Conservation (phyloP, 2,329 filamentous ascomycete species). For the Orbilia blumenaviensis region DNA sequence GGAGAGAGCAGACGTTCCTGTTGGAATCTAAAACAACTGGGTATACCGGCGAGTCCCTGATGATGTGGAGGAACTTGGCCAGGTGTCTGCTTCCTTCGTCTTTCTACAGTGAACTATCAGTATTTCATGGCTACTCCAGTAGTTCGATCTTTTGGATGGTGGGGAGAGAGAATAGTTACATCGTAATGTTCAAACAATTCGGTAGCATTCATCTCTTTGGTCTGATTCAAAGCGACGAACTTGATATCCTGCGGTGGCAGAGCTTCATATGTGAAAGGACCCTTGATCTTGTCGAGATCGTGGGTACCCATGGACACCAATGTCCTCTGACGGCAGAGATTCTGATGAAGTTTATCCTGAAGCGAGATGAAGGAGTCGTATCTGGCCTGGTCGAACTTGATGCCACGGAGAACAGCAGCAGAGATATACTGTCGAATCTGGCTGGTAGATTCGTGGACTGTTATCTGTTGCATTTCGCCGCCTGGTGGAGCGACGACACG, state of each 20-base stretch:
- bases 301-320: slow-evolving; percentile 98
- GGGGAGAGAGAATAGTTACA: slow-evolving; percentile 59
- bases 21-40: slow-evolving; percentile 95
- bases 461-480: slow-evolving; percentile 80
- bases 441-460: slow-evolving; percentile 75
- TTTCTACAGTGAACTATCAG: slow-evolving; percentile 65
- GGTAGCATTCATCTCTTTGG: slow-evolving; percentile 82
- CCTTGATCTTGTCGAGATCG: slow-evolving; percentile 90
- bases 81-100: slow-evolving; percentile 77
- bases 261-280: slow-evolving; percentile 96
- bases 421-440: slow-evolving; percentile 87
- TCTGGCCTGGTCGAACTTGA: slow-evolving; percentile 88
- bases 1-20: slow-evolving; percentile 85
- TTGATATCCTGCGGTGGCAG: slow-evolving; percentile 89
- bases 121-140: neutral
- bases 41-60: slow-evolving; percentile 90
- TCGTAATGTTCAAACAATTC: slow-evolving; percentile 95
- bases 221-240: slow-evolving; percentile 91
- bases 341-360: slow-evolving; percentile 98
- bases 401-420: slow-evolving; percentile 84
- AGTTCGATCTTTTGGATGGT: slow-evolving; percentile 15
- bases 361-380: slow-evolving; percentile 98
- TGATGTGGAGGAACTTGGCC: slow-evolving; percentile 89
- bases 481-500: slow-evolving; percentile 75
- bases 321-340: slow-evolving; percentile 89